These are phyloP conservation scores for Penicillium coprophilum DNA, from an alignment of 495 filamentous ascomycete genomes.

Conservation along the genomic window DNA sequence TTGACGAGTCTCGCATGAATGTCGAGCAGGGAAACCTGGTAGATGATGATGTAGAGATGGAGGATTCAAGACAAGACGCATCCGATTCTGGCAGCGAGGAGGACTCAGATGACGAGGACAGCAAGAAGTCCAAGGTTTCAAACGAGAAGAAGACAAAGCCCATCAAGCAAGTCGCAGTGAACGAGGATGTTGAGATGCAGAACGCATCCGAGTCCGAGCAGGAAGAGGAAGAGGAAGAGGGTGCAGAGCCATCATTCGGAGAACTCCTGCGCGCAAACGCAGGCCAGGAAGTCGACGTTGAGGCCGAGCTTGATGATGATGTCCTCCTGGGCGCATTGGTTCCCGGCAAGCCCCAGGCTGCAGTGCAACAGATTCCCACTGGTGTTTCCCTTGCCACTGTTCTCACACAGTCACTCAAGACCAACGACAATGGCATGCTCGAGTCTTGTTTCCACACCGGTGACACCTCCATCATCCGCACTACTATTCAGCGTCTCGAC, in stretches of 20 bases:
- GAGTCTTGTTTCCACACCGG: slow-evolving; percentile 85
- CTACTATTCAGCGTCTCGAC: slow-evolving; percentile 86
- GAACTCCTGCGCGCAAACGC: slow-evolving; percentile 75
- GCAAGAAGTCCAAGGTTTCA: slow-evolving; percentile 30
- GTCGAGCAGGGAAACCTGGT: slow-evolving; percentile 51
- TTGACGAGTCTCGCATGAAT: slow-evolving; percentile 73
- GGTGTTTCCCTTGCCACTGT: slow-evolving; percentile 83
- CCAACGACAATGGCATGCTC: slow-evolving; percentile 81
- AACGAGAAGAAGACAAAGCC: slow-evolving; percentile 36
- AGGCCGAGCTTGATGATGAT: slow-evolving; percentile 51
- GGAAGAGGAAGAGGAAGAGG: slow-evolving; percentile 47
- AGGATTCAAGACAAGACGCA: slow-evolving; percentile 44
- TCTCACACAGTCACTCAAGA: slow-evolving; percentile 86
- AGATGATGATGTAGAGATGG: slow-evolving; percentile 52
- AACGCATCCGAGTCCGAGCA: slow-evolving; percentile 38
- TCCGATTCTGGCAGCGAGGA: slow-evolving; percentile 40
- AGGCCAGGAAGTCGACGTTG: slow-evolving; percentile 73
- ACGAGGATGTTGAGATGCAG: slow-evolving; percentile 47
- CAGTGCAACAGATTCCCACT: slow-evolving; percentile 59
- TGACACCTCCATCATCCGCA: slow-evolving; percentile 71
- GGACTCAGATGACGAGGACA: slow-evolving; percentile 46
- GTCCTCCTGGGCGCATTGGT: slow-evolving; percentile 40
- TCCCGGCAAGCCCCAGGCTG: slow-evolving; percentile 39
- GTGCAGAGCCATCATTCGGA: slow-evolving; percentile 76
- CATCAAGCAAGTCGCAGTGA: slow-evolving; percentile 30